Percentiles rank a stretch among this genome's conserved stretches.
phyloP scores from a whole-genome alignment of 495 filamentous ascomycete genomes.

The Aspergillus funiculosus region DNA sequence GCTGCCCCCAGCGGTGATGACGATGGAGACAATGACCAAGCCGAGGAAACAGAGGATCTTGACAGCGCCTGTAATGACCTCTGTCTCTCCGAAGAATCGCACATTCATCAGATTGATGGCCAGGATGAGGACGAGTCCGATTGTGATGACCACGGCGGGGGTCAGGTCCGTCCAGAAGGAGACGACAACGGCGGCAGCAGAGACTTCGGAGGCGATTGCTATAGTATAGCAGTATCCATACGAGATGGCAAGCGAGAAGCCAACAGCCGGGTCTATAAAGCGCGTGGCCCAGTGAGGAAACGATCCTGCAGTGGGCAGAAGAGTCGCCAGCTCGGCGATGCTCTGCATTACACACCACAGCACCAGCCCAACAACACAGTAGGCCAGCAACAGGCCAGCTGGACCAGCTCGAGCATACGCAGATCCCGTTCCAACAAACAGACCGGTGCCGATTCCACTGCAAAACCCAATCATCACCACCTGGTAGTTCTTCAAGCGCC shows the following conservation, averaged over 20 bases:
- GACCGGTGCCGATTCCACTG: slow-evolving; percentile 68
- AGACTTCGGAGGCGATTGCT: neutral
- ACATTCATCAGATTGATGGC: slow-evolving; percentile 54
- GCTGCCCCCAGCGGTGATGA: slow-evolving; percentile 63
- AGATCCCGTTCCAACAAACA: slow-evolving; percentile 63
- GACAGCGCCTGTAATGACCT: slow-evolving; percentile 50
- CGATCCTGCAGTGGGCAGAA: slow-evolving; percentile 63
- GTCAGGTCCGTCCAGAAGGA: slow-evolving; percentile 10
- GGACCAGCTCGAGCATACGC: slow-evolving; percentile 60
- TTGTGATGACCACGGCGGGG: slow-evolving; percentile 52
- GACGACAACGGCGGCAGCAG: slow-evolving; percentile 4
- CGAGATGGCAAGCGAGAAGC: slow-evolving; percentile 54
- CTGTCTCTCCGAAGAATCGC: slow-evolving; percentile 43
- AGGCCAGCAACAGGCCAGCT: slow-evolving; percentile 58
- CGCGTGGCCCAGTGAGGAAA: slow-evolving; percentile 62
- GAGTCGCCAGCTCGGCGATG: slow-evolving; percentile 62
- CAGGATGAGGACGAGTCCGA: slow-evolving; percentile 59
- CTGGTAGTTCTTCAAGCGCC: neutral
- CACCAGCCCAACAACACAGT: slow-evolving; percentile 47
- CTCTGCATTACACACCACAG: slow-evolving; percentile 46
- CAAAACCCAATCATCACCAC: neutral
- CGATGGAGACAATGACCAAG: slow-evolving; percentile 59
- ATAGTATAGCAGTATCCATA: slow-evolving; percentile 47
- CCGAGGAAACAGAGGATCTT: slow-evolving; percentile 66
- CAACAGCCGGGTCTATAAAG: slow-evolving; percentile 55